Conservation (phyloP, 1,284 basidiomycete genomes). For the Naganishia sp. region DNA sequence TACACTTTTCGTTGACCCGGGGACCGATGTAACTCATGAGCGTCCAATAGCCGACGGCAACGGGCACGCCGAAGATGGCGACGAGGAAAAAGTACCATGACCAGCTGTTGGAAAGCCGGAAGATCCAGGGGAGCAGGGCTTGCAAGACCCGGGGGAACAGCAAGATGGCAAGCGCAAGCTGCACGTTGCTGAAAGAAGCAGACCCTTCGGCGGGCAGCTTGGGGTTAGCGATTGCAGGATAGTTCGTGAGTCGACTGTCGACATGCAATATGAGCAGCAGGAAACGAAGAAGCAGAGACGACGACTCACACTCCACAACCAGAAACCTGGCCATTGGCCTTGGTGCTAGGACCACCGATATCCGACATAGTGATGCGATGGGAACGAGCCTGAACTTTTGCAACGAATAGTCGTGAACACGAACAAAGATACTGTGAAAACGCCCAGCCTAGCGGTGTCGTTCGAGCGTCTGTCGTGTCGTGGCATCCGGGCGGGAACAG, state of each 20-base stretch:
- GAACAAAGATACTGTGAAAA: too few species aligned
- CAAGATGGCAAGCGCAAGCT: conserved; percentile 75
- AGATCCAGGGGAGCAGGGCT: conserved; percentile 70
- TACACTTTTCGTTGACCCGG: conserved; percentile 82
- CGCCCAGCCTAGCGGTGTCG: too few species aligned
- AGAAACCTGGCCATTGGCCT: conserved; percentile 24
- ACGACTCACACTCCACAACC: conserved; percentile 19
- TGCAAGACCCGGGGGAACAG: conserved; percentile 80
- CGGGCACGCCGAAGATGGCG: conserved; percentile 71
- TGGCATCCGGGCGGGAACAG: too few species aligned
- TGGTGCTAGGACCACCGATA: background rate
- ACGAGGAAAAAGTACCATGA: conserved; percentile 72
- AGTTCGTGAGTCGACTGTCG: conserved; percentile 40
- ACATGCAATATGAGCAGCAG: background rate
- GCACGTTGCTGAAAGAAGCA: conserved; percentile 75
- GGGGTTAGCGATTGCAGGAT: conserved; percentile 63
- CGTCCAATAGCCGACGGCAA: conserved; percentile 86
- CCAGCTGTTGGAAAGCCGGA: conserved; percentile 60
- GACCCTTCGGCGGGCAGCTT: conserved; percentile 87
- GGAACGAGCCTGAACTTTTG: background rate
- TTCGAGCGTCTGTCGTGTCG: too few species aligned
- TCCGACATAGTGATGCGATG: conserved; percentile 13
- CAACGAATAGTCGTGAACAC: too few species aligned
- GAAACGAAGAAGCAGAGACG: background rate
- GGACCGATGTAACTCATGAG: conserved; percentile 78